phyloP scores from a whole-genome alignment of 345 rosid species.

The Geranium rotundifolium region DNA sequence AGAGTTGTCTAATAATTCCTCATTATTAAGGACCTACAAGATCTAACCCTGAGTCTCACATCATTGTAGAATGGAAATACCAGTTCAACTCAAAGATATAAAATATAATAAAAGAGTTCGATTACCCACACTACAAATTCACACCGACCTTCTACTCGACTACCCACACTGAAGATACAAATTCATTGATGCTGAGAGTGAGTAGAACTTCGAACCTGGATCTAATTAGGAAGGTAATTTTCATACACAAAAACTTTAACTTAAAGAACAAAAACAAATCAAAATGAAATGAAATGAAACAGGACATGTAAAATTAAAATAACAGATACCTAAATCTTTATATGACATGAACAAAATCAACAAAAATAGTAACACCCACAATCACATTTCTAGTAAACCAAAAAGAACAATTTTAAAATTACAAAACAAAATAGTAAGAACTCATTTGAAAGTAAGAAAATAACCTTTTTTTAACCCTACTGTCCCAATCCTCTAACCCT shows the following conservation, averaged over 20 bases:
- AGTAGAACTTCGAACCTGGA: slow-evolving; percentile 48
- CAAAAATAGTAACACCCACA: not conserved
- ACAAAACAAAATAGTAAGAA: no score
- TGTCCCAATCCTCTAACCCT: slow-evolving; percentile 79
- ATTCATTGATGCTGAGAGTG: not conserved
- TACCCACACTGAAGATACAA: not conserved
- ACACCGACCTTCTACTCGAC: not conserved
- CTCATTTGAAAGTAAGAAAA: not conserved
- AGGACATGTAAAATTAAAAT: not conserved
- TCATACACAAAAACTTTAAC: slow-evolving; percentile 83
- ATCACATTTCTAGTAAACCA: not conserved
- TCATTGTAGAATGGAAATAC: no score
- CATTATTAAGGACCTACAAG: no score
- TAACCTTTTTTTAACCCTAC: slow-evolving; percentile 76
- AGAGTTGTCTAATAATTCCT: no score
- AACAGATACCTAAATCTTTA: not conserved
- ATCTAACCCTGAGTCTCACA: no score
- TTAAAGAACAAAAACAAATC: slow-evolving; percentile 17
- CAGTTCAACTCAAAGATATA: slow-evolving; percentile 96
- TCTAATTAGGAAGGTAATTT: slow-evolving; percentile 89
- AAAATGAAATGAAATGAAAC: not conserved
- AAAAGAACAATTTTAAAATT: no score
- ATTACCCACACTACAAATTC: no score
- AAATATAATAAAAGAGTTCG: no score
- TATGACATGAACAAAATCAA: not conserved